Evolutionary conservation across 768 basidiomycete species (phyloP).

Genomic region (Thelephora ganbajun): DNA sequence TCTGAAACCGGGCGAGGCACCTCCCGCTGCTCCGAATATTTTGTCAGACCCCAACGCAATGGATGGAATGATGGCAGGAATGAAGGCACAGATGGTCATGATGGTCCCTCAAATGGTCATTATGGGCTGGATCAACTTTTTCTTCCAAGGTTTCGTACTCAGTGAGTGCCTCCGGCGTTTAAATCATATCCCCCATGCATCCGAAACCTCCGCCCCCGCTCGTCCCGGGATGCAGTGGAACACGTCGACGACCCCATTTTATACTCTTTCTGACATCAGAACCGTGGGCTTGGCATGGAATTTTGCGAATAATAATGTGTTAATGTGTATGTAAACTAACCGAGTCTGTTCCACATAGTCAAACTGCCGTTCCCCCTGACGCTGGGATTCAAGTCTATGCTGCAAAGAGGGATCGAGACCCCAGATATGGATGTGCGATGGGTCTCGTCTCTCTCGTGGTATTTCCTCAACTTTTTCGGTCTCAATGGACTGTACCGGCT

Average conservation of each 20-base stretch:
- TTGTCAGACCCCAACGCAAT: slow-evolving; percentile 82
- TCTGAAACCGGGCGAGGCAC: slow-evolving; percentile 40
- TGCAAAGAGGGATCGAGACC: slow-evolving; percentile 90
- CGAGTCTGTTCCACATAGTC: slow-evolving; percentile 33
- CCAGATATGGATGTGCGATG: slow-evolving; percentile 96
- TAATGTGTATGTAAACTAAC: neutral
- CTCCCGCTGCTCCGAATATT: slow-evolving; percentile 58
- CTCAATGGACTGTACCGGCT: slow-evolving; percentile 91
- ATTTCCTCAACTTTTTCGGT: slow-evolving; percentile 98
- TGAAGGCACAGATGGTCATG: slow-evolving; percentile 99
- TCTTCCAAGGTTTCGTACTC: slow-evolving; percentile 96
- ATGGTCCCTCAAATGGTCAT: slow-evolving; percentile 98
- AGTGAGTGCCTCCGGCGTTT: slow-evolving; percentile 44
- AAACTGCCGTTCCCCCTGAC: slow-evolving; percentile 96
- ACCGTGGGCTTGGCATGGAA: too few relatives aligned
- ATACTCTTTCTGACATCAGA: neutral
- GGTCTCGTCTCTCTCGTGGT: slow-evolving; percentile 99
- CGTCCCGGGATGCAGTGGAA: neutral
- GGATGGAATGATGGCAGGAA: slow-evolving; percentile 97
- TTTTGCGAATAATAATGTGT: slow-evolving; percentile 4
- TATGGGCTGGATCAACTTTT: slow-evolving; percentile 99
- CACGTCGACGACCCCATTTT: too few relatives aligned
- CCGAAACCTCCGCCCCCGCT: slow-evolving; percentile 2
- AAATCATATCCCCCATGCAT: slow-evolving; percentile 1
- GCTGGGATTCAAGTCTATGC: slow-evolving; percentile 93